Evolutionary conservation across 371 early-diverging fungal species (phyloP), one percentile per base, ranked within the genome.

Genomic region (Circinella umbellata): DNA sequence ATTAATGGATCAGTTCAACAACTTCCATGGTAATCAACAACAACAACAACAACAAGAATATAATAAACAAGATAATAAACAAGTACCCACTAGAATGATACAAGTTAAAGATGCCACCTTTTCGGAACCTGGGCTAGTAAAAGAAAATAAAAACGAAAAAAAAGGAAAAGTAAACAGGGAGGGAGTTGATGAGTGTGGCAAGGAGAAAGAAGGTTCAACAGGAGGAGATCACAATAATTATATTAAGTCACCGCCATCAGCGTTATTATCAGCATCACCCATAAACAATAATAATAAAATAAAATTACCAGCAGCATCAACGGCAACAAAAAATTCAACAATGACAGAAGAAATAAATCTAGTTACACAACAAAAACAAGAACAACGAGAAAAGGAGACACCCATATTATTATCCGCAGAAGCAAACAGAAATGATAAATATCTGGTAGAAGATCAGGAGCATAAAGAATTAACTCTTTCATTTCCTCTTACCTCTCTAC

Each of bases 1-100:
- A 27, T 20, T 64, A 5, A 36, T 64, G 49, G 53, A 64, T 35
- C 65, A 64, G 17, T 64, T 64, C 15, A 42, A 18, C 63, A 18
- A 38, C 63, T 15, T 11, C 15, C 51, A 51, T 14, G 51, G 3
- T 17, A 13, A 51, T 14, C 17, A 51, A 51, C 57, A 57, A 57
- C 10, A 51, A n/a, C 51, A 17, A 27, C 27, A 27, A 27, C 27
- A 27, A 27, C 27, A 27, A 27, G 27, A 27, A 27, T 27, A 27
- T 27, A 27, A 27, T 0, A 27, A 27, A 27, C 27, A 0, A 27
- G 27, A 27, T 27, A 27, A 27, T 27, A 27, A 27, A 27, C 27
- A 27, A 27, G 1, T 27, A 27, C 27, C 27, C 27, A 27, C 27
- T 27, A 27, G 1, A 27, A 27, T 27, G 27, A 27, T 27, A 27